phyloP scores from a whole-genome alignment of 1,284 basidiomycete genomes.

The Acaromyces ingoldii region DNA sequence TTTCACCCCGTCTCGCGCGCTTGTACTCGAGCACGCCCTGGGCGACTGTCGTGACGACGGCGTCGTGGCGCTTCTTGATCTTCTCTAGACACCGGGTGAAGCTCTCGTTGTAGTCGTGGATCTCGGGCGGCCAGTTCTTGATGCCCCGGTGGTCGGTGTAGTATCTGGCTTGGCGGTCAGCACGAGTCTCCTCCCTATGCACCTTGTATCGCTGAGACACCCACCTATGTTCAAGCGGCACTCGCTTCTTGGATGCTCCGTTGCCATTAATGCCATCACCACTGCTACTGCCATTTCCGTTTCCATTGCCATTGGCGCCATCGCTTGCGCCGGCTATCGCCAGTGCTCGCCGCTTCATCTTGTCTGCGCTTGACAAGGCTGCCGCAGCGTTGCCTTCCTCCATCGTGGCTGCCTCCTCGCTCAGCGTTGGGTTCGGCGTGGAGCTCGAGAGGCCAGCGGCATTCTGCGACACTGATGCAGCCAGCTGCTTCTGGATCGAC shows the following conservation, averaged over 20 bases:
- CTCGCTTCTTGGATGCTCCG: background rate
- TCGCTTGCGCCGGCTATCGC: background rate
- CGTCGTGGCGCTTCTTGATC: constrained; percentile 93
- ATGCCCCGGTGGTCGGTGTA: constrained; percentile 66
- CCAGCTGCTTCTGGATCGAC: constrained; percentile 38
- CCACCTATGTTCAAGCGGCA: constrained; percentile 7
- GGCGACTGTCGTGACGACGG: constrained; percentile 78
- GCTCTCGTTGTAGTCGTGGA: constrained; percentile 84
- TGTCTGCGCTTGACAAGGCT: background rate
- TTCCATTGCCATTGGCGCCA: constrained; percentile 6
- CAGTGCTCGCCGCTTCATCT: constrained; percentile 8
- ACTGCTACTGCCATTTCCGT: constrained; percentile 4
- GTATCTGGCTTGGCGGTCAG: constrained; percentile 61
- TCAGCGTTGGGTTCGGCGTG: constrained; percentile 43
- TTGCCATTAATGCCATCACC: background rate
- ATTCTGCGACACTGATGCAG: constrained; percentile 19
- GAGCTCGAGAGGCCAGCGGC: constrained; percentile 34
- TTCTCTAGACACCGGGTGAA: constrained; percentile 83
- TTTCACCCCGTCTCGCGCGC: constrained; percentile 52
- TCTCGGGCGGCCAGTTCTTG: constrained; percentile 79
- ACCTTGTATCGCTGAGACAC: background rate
- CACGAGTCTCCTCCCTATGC: background rate
- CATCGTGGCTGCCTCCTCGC: constrained; percentile 24
- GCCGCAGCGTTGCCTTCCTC: constrained; percentile 23
- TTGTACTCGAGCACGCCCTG: constrained; percentile 71